A percentile compares a stretch with the other conserved stretches of the same genome.
These are phyloP conservation scores for Linderina pennispora DNA, from an alignment of 192 early-diverging fungal species.

Conservation along the genomic window DNA sequence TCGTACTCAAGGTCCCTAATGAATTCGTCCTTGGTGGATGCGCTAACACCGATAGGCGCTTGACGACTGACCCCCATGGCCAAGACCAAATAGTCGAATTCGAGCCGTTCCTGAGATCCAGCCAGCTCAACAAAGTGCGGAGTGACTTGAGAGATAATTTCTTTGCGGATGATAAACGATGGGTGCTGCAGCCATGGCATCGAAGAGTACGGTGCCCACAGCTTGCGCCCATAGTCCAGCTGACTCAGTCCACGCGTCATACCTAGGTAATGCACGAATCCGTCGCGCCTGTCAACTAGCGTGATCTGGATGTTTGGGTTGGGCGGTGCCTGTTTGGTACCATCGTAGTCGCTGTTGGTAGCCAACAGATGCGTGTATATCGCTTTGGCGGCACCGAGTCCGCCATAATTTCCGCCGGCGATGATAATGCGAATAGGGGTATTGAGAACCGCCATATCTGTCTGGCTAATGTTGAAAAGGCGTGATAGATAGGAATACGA, in stretches of 20 bases:
- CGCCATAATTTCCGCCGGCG: conserved; percentile 42
- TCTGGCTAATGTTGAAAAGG: too few species aligned
- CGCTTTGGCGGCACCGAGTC: conserved; percentile 23
- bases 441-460: conserved; percentile 13
- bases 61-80: conserved; percentile 27
- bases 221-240: conserved; percentile 22
- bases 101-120: conserved; percentile 12
- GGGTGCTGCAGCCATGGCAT: conserved; percentile 35
- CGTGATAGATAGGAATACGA: not conserved
- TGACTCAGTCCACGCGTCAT: conserved; percentile 27
- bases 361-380: conserved; percentile 33
- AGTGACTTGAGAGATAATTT: conserved; percentile 19
- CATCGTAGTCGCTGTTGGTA: conserved; percentile 30
- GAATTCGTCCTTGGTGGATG: conserved; percentile 21
- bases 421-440: conserved; percentile 31
- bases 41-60: conserved; percentile 26
- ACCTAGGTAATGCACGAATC: conserved; percentile 36
- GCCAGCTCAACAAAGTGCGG: conserved; percentile 19
- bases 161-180: conserved; percentile 20
- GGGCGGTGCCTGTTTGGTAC: conserved; percentile 25
- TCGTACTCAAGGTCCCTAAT: conserved; percentile 17
- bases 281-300: conserved; percentile 33
- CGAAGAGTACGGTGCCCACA: conserved; percentile 23
- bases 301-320: conserved; percentile 34
- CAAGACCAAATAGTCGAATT: conserved; percentile 41